Evolutionary conservation across 1,284 basidiomycete species (phyloP).

Genomic region (Moniliophthora roreri): DNA sequence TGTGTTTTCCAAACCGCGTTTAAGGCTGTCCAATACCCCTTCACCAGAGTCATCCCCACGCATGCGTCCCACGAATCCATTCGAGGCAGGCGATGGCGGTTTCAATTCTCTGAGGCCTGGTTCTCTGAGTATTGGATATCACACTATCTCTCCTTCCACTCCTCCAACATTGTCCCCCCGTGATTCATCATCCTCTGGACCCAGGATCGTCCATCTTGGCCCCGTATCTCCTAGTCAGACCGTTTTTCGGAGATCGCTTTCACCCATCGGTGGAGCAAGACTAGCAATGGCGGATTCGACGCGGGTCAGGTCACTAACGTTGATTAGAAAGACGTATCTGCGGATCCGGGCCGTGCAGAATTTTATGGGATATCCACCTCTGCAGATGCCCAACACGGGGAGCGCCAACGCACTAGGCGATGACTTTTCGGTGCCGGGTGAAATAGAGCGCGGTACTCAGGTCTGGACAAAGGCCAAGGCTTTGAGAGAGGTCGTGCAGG

Average conservation of each 20-base stretch:
- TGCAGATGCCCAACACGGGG: slow-evolving; percentile 46
- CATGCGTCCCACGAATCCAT: slow-evolving; percentile 30
- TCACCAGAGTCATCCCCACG: slow-evolving; percentile 55
- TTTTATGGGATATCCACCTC: slow-evolving; percentile 55
- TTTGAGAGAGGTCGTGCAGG: slow-evolving; percentile 47
- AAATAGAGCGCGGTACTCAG: slow-evolving; percentile 32
- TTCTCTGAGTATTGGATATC: slow-evolving; percentile 4
- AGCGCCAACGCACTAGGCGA: slow-evolving; percentile 15
- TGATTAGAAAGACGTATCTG: slow-evolving; percentile 55
- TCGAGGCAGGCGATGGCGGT: slow-evolving; percentile 16
- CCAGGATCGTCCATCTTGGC: slow-evolving; percentile 63
- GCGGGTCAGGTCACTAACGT: slow-evolving; percentile 45
- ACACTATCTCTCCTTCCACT: not conserved
- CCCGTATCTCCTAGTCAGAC: slow-evolving; percentile 40
- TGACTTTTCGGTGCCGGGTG: slow-evolving; percentile 19
- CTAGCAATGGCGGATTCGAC: slow-evolving; percentile 32
- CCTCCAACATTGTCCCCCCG: not conserved
- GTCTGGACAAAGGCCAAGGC: slow-evolving; percentile 59
- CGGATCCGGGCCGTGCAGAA: slow-evolving; percentile 62
- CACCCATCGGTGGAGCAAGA: slow-evolving; percentile 30
- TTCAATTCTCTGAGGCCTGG: not conserved
- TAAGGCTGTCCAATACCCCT: slow-evolving; percentile 26
- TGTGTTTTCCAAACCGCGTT: slow-evolving; percentile 26
- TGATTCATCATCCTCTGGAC: slow-evolving; percentile 25
- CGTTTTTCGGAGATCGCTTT: slow-evolving; percentile 35